These are phyloP conservation scores for Hirsutella thompsonii DNA, from an alignment of 2,329 filamentous ascomycete species.

Conservation along the genomic window DNA sequence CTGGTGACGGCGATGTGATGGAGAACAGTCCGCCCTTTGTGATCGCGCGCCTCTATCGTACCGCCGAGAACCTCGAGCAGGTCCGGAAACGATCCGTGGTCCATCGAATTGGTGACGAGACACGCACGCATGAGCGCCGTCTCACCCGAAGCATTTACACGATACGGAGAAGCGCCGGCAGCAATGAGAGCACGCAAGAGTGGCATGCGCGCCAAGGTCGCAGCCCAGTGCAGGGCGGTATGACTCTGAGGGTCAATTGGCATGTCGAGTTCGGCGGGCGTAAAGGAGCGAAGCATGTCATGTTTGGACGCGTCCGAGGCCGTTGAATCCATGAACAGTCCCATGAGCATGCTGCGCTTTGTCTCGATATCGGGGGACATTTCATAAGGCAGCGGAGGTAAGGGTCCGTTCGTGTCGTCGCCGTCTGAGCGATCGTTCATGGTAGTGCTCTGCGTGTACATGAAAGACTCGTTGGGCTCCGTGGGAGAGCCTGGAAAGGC, in stretches of 20 bases:
- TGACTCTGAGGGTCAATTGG: constrained; percentile 83
- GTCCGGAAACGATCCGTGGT: constrained; percentile 81
- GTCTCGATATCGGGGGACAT: constrained; percentile 55
- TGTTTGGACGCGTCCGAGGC: constrained; percentile 60
- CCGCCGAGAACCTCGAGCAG: constrained; percentile 78
- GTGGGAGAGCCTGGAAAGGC: constrained; percentile 61
- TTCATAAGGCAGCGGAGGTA: constrained; percentile 52
- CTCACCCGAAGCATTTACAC: constrained; percentile 81
- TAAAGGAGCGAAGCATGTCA: constrained; percentile 63
- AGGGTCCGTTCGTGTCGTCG: constrained; percentile 41
- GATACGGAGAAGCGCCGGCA: constrained; percentile 74
- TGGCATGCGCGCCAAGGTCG: constrained; percentile 76
- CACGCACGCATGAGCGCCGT: constrained; percentile 89
- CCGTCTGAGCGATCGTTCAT: constrained; percentile 28
- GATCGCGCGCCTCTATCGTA: constrained; percentile 82
- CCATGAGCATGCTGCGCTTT: constrained; percentile 71
- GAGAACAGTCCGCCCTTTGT: constrained; percentile 79
- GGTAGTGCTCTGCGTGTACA: constrained; percentile 42
- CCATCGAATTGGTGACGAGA: constrained; percentile 86
- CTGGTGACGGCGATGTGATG: constrained; percentile 96
- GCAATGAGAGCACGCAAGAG: constrained; percentile 70
- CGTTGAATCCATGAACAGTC: constrained; percentile 65
- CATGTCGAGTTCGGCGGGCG: constrained; percentile 73
- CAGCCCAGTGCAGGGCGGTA: constrained; percentile 91
- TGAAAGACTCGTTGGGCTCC: constrained; percentile 68